phyloP scores from a whole-genome alignment of 1,284 basidiomycete species.

The Ganoderma meredithae region DNA sequence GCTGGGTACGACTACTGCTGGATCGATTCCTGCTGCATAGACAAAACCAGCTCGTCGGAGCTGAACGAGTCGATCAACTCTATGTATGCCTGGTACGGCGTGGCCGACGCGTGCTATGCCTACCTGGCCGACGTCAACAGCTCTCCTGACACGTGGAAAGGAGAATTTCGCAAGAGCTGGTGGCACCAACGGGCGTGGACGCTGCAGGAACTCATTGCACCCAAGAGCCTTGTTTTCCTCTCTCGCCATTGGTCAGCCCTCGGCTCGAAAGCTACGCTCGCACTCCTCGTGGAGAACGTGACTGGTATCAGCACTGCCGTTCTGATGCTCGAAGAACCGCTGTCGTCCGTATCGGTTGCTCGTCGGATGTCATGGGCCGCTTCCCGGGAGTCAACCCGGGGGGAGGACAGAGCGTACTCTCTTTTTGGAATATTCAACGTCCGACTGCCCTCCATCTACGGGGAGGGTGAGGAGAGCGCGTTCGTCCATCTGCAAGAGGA shows the following conservation, averaged over 20 bases:
- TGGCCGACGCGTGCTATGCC: constrained; percentile 26
- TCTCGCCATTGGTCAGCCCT: constrained; percentile 18
- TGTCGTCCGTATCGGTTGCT: constrained; percentile 21
- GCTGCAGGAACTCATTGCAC: constrained; percentile 14
- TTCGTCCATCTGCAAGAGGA: constrained; percentile 29
- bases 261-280: constrained; percentile 23
- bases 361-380: constrained; percentile 29
- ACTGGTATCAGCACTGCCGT: constrained; percentile 19
- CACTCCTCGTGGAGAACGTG: constrained; percentile 20
- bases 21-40: constrained; percentile 32
- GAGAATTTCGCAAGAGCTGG: no score
- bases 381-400: constrained; percentile 12
- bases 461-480: constrained; percentile 19
- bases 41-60: constrained; percentile 29
- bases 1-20: constrained; percentile 23
- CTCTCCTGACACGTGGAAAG: neutral
- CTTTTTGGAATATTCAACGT: constrained; percentile 29
- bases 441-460: constrained; percentile 24
- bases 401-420: constrained; percentile 27
- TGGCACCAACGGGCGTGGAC: neutral
- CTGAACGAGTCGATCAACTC: constrained; percentile 31
- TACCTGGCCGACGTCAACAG: constrained; percentile 23
- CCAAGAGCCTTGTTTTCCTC: constrained; percentile 22
- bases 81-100: constrained; percentile 27
- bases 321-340: constrained; percentile 12